Base-by-base conservation (phyloP, 2,329 filamentous ascomycete species). In the Exophiala viscosa region DNA sequence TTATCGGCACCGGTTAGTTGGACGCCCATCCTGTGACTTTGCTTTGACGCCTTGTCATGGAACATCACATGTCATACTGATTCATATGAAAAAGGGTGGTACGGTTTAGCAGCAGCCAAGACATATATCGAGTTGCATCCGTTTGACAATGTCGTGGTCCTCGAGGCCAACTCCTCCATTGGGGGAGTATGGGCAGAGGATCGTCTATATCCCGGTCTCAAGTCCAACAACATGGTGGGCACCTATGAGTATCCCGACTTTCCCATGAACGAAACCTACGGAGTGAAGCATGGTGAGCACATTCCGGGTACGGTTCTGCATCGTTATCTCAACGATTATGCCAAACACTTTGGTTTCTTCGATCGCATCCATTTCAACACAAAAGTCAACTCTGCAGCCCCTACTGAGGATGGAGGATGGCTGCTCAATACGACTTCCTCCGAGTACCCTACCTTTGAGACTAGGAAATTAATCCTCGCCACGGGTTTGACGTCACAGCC, bases 231-330 rank as follows among this genome's bases (percentile, higher is more conserved):
- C 63, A 78, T 88, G 65, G 67, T 85, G 9, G 86, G 87, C 2
- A 86, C 82, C 0, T 88, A 85, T 60, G 85, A 91, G 66, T 90
- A 81, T 62, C 81, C 82, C 0, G 87, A 89, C 61, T 88, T 87
- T 54, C 85, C 86, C 14, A 86, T 91, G 82, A 74, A 77, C 52
- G 67, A 71, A 6, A 74, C 69, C 0, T 84, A 79, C 60, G 72
- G 70, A 0, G 67, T 76, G 17, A 63, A 74, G 45, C 61, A 66
- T 5, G 79, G 78, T 13, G 65, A 84, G 46, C 82, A 86, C 64
- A 80, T 87, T 44, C 77, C 82, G 0, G 84, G 81, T 0, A 57
- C 70, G 0, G 75, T 78, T 1, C 66, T 85, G 47, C 75, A 83
- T 60, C 62, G 69, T 1, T 87, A 87, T 64, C 67, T 86, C 6